Conservation (phyloP, 225 moss, liverwort and hornwort genomes). For the Lunularia cruciata region DNA sequence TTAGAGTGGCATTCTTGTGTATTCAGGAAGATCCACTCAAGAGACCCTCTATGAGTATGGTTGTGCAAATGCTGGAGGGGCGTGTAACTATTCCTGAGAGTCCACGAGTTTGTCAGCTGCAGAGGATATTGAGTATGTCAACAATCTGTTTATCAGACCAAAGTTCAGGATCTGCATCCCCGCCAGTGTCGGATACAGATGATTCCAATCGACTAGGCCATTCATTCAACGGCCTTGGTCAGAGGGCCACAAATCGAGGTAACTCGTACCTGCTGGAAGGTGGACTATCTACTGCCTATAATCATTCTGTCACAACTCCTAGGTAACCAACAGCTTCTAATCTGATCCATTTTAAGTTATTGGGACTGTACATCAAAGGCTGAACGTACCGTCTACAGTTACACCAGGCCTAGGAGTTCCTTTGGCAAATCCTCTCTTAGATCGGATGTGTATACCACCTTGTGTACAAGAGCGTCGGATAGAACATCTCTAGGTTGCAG, state of each 20-base stretch:
- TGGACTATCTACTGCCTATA: slow-evolving; percentile 10
- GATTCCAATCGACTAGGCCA: slow-evolving; percentile 9
- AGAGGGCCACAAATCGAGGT: slow-evolving; percentile 14
- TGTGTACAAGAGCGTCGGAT: slow-evolving; percentile 4
- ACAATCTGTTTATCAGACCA: not conserved
- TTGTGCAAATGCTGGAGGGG: slow-evolving; percentile 64
- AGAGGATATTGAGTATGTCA: slow-evolving; percentile 15
- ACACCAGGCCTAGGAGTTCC: too few relatives aligned
- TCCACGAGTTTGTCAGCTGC: slow-evolving; percentile 1
- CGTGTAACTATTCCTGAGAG: slow-evolving; percentile 11
- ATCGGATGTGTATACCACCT: too few relatives aligned
- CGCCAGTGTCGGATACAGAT: not conserved
- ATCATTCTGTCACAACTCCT: slow-evolving; percentile 11
- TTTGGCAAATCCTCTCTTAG: too few relatives aligned
- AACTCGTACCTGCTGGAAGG: slow-evolving; percentile 15
- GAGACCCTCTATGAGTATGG: slow-evolving; percentile 60
- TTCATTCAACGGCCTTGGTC: slow-evolving; percentile 6
- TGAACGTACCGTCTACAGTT: not conserved
- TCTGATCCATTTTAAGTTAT: not conserved
- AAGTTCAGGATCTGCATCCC: not conserved
- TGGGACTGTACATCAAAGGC: not conserved
- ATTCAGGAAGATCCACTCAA: slow-evolving; percentile 59
- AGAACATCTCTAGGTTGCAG: not conserved
- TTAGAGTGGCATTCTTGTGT: slow-evolving; percentile 6
- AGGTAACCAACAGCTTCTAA: not conserved